A percentile compares a stretch with the other conserved stretches of the same genome.
Evolutionary conservation across 495 filamentous ascomycete genomes (phyloP).

Genomic region (Aspergillus panamensis): DNA sequence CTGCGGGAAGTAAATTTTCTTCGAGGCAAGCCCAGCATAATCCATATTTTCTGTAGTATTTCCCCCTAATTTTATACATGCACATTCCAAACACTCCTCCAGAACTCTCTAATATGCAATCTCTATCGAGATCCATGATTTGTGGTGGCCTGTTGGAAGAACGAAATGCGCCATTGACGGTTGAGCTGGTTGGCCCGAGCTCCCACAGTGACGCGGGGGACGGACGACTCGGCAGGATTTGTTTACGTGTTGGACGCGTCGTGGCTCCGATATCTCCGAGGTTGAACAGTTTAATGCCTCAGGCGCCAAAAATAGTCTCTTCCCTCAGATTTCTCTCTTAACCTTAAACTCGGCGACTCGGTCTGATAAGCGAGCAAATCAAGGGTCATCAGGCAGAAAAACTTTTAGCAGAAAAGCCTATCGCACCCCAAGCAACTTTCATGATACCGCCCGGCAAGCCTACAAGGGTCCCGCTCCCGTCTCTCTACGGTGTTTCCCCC

Average conservation of each 20-base stretch:
- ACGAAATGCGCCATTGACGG: neutral
- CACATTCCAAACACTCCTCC: too few species aligned
- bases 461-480: too few species aligned
- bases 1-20: slow-evolving; percentile 12
- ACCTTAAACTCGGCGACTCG: neutral
- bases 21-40: slow-evolving; percentile 22
- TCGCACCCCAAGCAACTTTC: too few species aligned
- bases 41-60: slow-evolving; percentile 3
- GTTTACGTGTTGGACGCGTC: slow-evolving; percentile 33
- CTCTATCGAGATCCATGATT: neutral
- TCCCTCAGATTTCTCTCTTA: neutral
- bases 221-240: slow-evolving; percentile 10
- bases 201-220: slow-evolving; percentile 18
- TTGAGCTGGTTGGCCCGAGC: slow-evolving; percentile 10
- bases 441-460: too few species aligned
- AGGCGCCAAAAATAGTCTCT: slow-evolving; percentile 7
- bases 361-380: neutral
- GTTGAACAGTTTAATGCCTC: slow-evolving; percentile 15
- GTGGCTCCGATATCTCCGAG: slow-evolving; percentile 27
- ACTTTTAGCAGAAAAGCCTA: neutral
- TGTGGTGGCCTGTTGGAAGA: neutral
- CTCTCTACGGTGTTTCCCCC: too few species aligned
- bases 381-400: neutral
- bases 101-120: too few species aligned
- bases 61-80: too few species aligned